Conservation (phyloP, 441 rosid species). For the Pelargonium myrrhifolium region DNA sequence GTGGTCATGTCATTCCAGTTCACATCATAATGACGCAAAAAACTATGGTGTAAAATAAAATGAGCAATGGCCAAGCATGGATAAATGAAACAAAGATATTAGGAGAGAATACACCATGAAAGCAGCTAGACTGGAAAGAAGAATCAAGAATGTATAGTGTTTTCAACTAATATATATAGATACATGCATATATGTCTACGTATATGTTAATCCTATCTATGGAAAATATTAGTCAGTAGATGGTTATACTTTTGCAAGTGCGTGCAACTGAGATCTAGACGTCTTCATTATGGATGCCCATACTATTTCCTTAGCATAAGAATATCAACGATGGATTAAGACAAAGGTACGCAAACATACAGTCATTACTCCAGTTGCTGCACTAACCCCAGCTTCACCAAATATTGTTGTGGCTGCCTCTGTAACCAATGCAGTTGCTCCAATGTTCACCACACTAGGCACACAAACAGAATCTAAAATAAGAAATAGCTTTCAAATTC, state of each 20-base stretch:
- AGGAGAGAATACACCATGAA: too few relatives aligned
- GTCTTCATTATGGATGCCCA: background rate
- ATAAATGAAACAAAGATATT: too few relatives aligned
- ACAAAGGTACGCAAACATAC: conserved; percentile 37
- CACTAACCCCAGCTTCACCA: conserved; percentile 99
- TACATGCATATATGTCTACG: too few relatives aligned
- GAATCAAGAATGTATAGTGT: too few relatives aligned
- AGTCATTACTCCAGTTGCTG: conserved; percentile 98
- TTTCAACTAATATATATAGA: too few relatives aligned
- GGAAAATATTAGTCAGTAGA: too few relatives aligned
- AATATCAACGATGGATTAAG: background rate
- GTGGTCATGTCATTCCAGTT: too few relatives aligned
- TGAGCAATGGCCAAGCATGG: too few relatives aligned
- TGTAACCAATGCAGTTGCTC: conserved; percentile 97
- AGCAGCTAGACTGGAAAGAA: too few relatives aligned
- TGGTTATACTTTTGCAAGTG: background rate
- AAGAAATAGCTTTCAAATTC: conserved; percentile 29
- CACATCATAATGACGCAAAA: too few relatives aligned
- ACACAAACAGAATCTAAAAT: conserved; percentile 29
- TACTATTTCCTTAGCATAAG: background rate
- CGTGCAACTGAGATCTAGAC: background rate
- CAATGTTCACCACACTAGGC: conserved; percentile 87
- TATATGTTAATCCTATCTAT: too few relatives aligned
- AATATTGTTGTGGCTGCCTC: conserved; percentile 96
- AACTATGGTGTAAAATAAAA: too few relatives aligned